Conservation (phyloP, 2,329 filamentous ascomycete genomes). For the Colletotrichum sp. region DNA sequence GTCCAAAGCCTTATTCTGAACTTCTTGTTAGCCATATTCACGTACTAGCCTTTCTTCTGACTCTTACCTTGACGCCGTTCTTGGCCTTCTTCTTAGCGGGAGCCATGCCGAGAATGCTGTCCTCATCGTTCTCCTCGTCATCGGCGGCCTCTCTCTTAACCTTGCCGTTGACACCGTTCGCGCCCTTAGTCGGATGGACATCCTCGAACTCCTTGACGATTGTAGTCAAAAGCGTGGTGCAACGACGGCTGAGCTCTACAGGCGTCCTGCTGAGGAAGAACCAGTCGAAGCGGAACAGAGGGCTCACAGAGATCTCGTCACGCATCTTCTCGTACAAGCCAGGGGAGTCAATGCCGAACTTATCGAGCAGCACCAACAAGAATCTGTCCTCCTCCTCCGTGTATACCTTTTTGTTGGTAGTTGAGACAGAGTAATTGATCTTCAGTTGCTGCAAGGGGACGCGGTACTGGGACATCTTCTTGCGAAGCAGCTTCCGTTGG, state of each 20-base stretch:
- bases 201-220: conserved; percentile 95
- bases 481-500: conserved; percentile 89
- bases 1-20: conserved; percentile 91
- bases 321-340: conserved; percentile 91
- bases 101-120: conserved; percentile 77
- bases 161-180: conserved; percentile 69
- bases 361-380: conserved; percentile 89
- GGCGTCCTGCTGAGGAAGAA: conserved; percentile 97
- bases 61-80: conserved; percentile 81
- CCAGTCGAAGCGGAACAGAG: conserved; percentile 98
- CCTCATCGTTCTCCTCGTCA: conserved; percentile 85
- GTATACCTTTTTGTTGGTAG: conserved; percentile 99
- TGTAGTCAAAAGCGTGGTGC: conserved; percentile 91
- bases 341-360: conserved; percentile 89
- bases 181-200: conserved; percentile 51
- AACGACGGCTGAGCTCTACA: conserved; percentile 88
- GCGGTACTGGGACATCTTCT: conserved; percentile 97
- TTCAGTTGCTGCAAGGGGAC: conserved; percentile 97
- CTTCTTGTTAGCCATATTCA: not conserved
- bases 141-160: conserved; percentile 75
- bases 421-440: conserved; percentile 98
- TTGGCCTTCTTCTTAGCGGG: conserved; percentile 96
- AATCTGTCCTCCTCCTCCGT: conserved; percentile 98
- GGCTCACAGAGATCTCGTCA: conserved; percentile 95
- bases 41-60: conserved; percentile 20